These are phyloP conservation scores for Podospora comata DNA, from an alignment of 495 filamentous ascomycete genomes.

Conservation along the genomic window DNA sequence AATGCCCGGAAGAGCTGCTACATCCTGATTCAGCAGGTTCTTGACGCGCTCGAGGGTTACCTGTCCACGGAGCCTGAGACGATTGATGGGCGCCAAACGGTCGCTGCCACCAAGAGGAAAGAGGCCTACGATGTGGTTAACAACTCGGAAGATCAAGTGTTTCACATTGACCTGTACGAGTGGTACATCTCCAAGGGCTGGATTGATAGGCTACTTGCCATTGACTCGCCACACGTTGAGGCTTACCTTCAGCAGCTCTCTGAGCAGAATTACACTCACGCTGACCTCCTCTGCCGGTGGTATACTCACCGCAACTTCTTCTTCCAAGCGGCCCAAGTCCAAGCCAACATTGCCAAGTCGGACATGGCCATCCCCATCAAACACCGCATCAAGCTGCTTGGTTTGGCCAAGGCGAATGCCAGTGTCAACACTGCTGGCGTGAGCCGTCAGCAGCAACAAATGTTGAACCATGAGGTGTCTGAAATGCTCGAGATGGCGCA, in stretches of 20 bases:
- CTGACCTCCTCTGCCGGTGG: conserved; percentile 90
- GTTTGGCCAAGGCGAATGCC: conserved; percentile 81
- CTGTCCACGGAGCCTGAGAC: conserved; percentile 62
- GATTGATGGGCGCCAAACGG: conserved; percentile 72
- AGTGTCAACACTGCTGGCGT: conserved; percentile 69
- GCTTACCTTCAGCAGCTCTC: conserved; percentile 79
- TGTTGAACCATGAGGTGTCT: conserved; percentile 74
- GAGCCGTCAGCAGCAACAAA: conserved; percentile 68
- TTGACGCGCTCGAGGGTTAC: conserved; percentile 69
- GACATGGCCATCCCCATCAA: conserved; percentile 70
- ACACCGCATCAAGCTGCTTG: conserved; percentile 82
- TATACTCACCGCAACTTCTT: conserved; percentile 74
- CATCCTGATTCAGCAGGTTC: conserved; percentile 70
- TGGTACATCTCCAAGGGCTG: conserved; percentile 87
- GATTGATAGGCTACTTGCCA: conserved; percentile 77
- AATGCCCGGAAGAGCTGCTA: conserved; percentile 76
- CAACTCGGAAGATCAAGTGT: conserved; percentile 81
- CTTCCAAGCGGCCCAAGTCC: conserved; percentile 81
- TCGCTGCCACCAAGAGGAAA: conserved; percentile 68
- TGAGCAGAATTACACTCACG: conserved; percentile 63
- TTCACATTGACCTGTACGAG: conserved; percentile 91
- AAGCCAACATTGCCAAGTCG: conserved; percentile 77
- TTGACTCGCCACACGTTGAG: conserved; percentile 77
- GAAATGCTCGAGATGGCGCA: conserved; percentile 90
- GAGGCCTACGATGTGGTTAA: conserved; percentile 89